These are phyloP conservation scores for Helianthus tuberosus DNA, from an alignment of 129 eudicot species.

Conservation along the genomic window DNA sequence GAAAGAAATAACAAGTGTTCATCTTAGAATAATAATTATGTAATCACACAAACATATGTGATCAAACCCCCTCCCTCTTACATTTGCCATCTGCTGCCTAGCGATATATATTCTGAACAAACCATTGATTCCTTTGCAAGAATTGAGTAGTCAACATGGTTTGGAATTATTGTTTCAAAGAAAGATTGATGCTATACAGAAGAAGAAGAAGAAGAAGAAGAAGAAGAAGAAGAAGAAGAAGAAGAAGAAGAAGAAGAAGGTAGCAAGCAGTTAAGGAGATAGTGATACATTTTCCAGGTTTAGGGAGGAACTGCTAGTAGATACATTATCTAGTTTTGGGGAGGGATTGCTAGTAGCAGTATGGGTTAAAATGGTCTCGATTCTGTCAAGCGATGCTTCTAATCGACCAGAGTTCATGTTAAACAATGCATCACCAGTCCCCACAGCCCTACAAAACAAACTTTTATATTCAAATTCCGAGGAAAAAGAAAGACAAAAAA, in stretches of 20 bases:
- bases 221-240: too few relatives aligned
- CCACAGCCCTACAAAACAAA: slow-evolving; percentile 57
- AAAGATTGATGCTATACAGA: background rate
- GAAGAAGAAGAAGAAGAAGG: background rate
- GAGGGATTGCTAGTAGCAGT: slow-evolving; percentile 1
- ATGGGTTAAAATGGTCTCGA: slow-evolving; percentile 84
- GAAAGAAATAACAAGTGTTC: too few relatives aligned
- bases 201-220: background rate
- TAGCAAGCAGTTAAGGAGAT: slow-evolving; percentile 5
- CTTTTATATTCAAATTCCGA: background rate
- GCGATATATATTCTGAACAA: too few relatives aligned
- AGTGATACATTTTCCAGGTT: slow-evolving; percentile 21
- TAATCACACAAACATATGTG: too few relatives aligned
- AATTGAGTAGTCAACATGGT: too few relatives aligned
- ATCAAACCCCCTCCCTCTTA: too few relatives aligned
- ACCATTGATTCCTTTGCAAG: too few relatives aligned
- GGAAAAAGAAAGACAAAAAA: background rate
- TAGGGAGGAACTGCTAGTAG: background rate
- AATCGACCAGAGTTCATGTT: slow-evolving; percentile 91
- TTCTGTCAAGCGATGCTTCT: slow-evolving; percentile 92
- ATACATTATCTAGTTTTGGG: slow-evolving; percentile 24
- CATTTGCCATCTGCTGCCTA: too few relatives aligned
- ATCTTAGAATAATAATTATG: too few relatives aligned
- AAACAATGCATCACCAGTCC: slow-evolving; percentile 80
- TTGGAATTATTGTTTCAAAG: too few relatives aligned